Evolutionary conservation across 2,329 filamentous ascomycete species (phyloP), one percentile per base, ranked within the genome.

Genomic region (Aureobasidium sp.): DNA sequence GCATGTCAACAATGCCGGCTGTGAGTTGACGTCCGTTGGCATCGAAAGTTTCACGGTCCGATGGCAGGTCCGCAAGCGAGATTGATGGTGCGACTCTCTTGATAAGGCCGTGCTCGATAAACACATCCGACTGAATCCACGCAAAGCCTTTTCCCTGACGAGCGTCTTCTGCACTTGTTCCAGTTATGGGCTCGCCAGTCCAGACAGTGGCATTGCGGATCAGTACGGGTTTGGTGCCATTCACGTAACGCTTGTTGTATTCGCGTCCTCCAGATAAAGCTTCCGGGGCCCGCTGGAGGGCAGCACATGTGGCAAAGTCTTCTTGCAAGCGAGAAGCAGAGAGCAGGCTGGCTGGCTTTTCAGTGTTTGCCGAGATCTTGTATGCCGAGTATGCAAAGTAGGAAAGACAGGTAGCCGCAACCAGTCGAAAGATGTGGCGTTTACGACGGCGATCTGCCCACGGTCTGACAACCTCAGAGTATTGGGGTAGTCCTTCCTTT

Each of bases 1-100:
- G 86, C 84, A 89, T 88, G 68, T 89, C 87, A 52, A 89, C 83
- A 66, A 89, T 84, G 17, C 86, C 87, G 8, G 79, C 78, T 0
- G 87, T 89, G 22, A 89, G 74, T 62, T 79, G 83, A 3, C 84
- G 80, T 1, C 86, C 85, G 29, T 78, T 70, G 5, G 84, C 85
- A 60, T 88, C 77, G 69, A 79, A 86, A 9, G 85, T 68, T 5
- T 81, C 65, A 0, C 76, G 78, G 52, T 82, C 76, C 2, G 77
- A 68, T 1, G 82, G 74, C 29, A 87, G 68, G 0, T 72, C 70
- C 3, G 70, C 67, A 8, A 70, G 62, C 0, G 74, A 70, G 50
- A 85, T 82, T 33, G 73, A 71, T 3, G 72, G 60, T 35, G 74
- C 75, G 11, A 88, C 81, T 19, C 74, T 74, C 66, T 81, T 76